Evolutionary conservation across 768 basidiomycete species (phyloP).

Genomic region (Inosperma sp.): DNA sequence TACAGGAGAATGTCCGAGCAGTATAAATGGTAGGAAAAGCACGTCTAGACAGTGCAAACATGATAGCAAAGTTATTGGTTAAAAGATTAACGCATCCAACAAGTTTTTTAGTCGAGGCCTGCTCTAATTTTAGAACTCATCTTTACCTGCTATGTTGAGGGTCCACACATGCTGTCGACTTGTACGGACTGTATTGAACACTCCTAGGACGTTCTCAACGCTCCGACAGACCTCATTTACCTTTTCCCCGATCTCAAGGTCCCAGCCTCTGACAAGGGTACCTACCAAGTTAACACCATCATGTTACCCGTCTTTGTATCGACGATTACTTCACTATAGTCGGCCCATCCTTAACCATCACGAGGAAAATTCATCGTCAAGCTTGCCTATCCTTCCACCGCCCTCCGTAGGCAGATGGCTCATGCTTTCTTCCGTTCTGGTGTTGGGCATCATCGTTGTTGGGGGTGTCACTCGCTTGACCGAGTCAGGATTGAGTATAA

Average conservation of each 20-base stretch:
- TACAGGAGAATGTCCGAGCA: conserved; percentile 33
- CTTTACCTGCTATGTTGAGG: neutral
- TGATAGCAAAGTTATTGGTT: neutral
- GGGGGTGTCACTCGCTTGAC: conserved; percentile 96
- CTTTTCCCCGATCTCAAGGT: neutral
- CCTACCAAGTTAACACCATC: no score
- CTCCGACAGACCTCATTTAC: no score
- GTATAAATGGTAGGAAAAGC: conserved; percentile 10
- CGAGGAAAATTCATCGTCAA: conserved; percentile 4
- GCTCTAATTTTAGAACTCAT: conserved; percentile 1
- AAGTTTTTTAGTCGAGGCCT: no score
- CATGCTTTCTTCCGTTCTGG: conserved; percentile 74
- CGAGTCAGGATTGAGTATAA: conserved; percentile 95
- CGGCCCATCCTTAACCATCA: conserved; percentile 9
- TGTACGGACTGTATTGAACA: no score
- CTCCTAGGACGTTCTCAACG: no score
- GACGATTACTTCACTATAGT: conserved; percentile 10
- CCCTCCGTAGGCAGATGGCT: conserved; percentile 82
- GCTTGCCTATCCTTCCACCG: conserved; percentile 55
- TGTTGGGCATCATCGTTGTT: conserved; percentile 90
- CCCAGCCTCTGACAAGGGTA: no score
- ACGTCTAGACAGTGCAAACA: neutral
- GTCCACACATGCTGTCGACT: no score
- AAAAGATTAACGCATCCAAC: neutral
- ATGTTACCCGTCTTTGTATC: neutral